Percentiles rank a stretch among this genome's conserved stretches.
phyloP scores from a whole-genome alignment of 345 rosid species.

The Pugionium cornutum region DNA sequence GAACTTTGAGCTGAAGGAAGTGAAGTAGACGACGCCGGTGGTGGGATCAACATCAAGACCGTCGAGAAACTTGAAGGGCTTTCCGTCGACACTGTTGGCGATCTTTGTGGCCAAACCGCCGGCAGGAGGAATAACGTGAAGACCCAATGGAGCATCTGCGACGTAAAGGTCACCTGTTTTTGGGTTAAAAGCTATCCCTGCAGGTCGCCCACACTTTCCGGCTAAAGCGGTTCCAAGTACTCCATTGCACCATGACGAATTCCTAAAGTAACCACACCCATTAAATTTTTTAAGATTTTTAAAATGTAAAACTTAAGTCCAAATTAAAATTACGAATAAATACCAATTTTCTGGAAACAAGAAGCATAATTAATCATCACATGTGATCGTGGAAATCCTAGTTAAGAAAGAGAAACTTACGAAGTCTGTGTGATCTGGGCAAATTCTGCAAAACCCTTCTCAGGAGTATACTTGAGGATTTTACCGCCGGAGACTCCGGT shows the following conservation, averaged over 20 bases:
- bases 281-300: background rate
- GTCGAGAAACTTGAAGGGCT: conserved; percentile 43
- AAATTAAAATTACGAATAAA: background rate
- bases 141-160: conserved; percentile 54
- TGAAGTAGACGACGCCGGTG: conserved; percentile 44
- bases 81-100: conserved; percentile 37
- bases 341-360: background rate
- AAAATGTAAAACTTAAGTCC: background rate
- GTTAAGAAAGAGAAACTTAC: conserved; percentile 32
- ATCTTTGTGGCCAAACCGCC: conserved; percentile 50
- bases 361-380: background rate
- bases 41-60: conserved; percentile 48
- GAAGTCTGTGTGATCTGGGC: conserved; percentile 27
- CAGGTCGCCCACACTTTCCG: conserved; percentile 46
- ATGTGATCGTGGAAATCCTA: background rate
- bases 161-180: conserved; percentile 44
- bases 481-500: conserved; percentile 52
- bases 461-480: conserved; percentile 42
- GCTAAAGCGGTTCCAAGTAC: conserved; percentile 30
- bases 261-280: conserved; percentile 17
- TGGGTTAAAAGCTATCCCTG: conserved; percentile 44
- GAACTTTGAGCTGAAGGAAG: conserved; percentile 46
- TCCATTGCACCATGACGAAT: conserved; percentile 38
- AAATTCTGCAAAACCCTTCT: conserved; percentile 32
- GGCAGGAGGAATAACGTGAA: conserved; percentile 40